Evolutionary conservation across 2,329 filamentous ascomycete species (phyloP), one percentile per base, ranked within the genome.

Genomic region (Beauveria sp.): DNA sequence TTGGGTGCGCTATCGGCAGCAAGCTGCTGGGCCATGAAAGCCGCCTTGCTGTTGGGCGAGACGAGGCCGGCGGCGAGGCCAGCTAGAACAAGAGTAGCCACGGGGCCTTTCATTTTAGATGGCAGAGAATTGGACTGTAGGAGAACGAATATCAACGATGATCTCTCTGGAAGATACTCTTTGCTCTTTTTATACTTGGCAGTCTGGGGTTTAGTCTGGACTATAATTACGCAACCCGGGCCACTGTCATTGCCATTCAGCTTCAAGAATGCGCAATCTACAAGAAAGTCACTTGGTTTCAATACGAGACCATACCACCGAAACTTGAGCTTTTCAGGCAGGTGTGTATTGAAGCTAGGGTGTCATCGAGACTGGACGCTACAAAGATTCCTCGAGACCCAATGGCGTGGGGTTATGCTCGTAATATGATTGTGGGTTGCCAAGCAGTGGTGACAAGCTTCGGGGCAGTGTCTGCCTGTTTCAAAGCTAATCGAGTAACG

Each of bases 1-100:
- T 61, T 50, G 6, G 60, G 60, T n/a, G 60, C 51, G n/a, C 51
- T 61, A 22, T 40, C 18, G 24, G 60, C 60, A 8, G 31, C 22
- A 8, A 61, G 60, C 34, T 56, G 28, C 43, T 61, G 60, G 14
- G 52, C 51, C 43, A 18, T 34, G n/a, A 48, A 10, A 0, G 31
- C 51, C 7, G 20, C 22, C 22, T 20, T 61, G 24, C 12, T 31
- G 6, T 20, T 45, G 22, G 45, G 31, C 18, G 60, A 49, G 7
- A 61, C 45, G 28, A 50, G 20, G 34, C 60, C 52, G 22, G 52
- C 60, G 16, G 20, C 51, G 20, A 55, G 12, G 52, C 51, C 51
- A 22, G 60, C 60, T 2, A 61, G 43, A n/a, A 61, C 18, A 22
- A 61, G 45, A 48, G 60, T 49, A 5, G 51, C 60, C 40, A 40